A percentile compares a stretch with the other conserved stretches of the same genome.
Conservation (phyloP, 176 grass and related monocot genomes). For the Hordeum vulgare region DNA sequence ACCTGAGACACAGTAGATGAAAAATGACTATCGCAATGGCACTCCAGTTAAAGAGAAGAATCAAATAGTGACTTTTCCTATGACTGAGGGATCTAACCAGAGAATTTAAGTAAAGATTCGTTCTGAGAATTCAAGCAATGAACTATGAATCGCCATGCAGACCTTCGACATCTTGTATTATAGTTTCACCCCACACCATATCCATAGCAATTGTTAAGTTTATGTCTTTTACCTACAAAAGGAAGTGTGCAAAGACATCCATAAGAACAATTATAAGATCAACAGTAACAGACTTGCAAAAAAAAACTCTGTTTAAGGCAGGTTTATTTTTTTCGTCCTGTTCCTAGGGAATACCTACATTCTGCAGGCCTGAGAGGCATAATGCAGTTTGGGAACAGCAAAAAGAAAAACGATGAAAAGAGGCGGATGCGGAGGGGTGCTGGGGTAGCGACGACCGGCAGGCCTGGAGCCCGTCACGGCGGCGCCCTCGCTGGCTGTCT, state of each 20-base stretch:
- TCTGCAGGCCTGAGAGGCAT: too few relatives aligned
- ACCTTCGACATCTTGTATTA: constrained; percentile 92
- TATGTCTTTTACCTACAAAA: too few relatives aligned
- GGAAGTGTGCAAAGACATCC: neutral
- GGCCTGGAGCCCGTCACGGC: too few relatives aligned
- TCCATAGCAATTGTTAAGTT: too few relatives aligned
- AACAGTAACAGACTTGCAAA: neutral
- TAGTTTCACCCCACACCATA: constrained; percentile 62
- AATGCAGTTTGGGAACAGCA: too few relatives aligned
- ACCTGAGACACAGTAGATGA: constrained; percentile 33
- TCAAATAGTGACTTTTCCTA: neutral
- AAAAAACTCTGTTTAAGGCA: too few relatives aligned
- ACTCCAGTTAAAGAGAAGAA: neutral
- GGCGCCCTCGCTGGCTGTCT: too few relatives aligned
- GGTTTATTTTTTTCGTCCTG: too few relatives aligned
- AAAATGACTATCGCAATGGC: neutral
- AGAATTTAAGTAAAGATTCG: neutral
- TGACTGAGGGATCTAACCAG: neutral
- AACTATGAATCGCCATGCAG: constrained; percentile 64
- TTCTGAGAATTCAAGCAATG: constrained; percentile 73
- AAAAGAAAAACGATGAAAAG: too few relatives aligned
- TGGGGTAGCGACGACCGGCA: too few relatives aligned
- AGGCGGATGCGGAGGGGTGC: too few relatives aligned
- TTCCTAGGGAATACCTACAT: too few relatives aligned
- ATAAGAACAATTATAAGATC: constrained; percentile 18